Base-by-base conservation (phyloP, 768 basidiomycete genomes). In the Pisolithus marmoratus region DNA sequence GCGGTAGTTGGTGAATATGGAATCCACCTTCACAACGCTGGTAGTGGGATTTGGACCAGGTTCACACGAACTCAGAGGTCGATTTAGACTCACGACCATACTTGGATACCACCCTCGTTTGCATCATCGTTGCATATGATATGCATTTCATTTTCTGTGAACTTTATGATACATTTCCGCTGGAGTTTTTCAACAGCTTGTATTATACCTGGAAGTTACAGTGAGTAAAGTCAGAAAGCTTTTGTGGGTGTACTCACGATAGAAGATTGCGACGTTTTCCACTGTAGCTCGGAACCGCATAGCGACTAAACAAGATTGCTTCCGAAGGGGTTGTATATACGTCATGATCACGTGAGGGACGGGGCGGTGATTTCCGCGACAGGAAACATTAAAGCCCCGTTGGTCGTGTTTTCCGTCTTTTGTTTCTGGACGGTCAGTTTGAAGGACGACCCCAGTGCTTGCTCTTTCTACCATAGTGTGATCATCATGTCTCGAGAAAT, bases 151-250 rank as follows among this genome's bases (percentile, higher is more conserved):
- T 72, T 74, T 60, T 86, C 83, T 0, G 81, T 82, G 61, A 92
- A 88, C 66, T 84, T 84, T 63, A 94, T 81, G 51, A 90, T 83
- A 58, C 87, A 91, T 74, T 76, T 83, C 68, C 90, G 91, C 67
- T 92, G 86, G 19, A 92, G 70, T 59, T 87, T 91, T 62, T 91
- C 90, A 20, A 93, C 74, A 0, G 87, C 78, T 68, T 92, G 90
- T 8, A 90, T 81, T 41, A 92, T 82, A 41, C 81, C 90, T 93
- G 11, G 11, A 6, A 48, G 37, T 8, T n/a, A 37, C 23, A 29
- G 38, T 42, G 6, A 46, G 29, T 8, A 8, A 34, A 46, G 12
- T 2, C 2, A 34, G 45, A 14, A 14, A 0, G 12, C 2, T 34
- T 8, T 7, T 15, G 26, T n/a, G n/a, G 4, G 5, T n/a, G 17